These are phyloP conservation scores for Fusarium agapanthi DNA, from an alignment of 2,329 filamentous ascomycete species.

Conservation along the genomic window DNA sequence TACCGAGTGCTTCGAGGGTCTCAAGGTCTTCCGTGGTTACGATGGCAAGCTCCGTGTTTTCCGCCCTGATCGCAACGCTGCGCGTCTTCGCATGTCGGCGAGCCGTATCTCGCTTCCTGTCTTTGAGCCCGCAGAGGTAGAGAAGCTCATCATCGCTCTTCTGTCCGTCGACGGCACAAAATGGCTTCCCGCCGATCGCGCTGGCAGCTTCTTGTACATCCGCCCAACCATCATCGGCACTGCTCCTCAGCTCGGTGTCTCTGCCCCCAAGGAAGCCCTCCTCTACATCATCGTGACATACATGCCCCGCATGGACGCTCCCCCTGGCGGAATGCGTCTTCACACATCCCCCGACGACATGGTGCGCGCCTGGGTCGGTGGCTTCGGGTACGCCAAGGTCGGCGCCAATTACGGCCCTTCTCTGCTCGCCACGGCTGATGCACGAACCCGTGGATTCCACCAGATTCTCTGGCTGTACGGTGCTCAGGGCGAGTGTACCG, in stretches of 20 bases:
- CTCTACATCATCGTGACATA: constrained; percentile 81
- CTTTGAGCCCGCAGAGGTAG: constrained; percentile 75
- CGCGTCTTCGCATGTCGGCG: constrained; percentile 68
- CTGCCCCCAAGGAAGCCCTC: constrained; percentile 81
- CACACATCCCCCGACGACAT: constrained; percentile 83
- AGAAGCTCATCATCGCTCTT: constrained; percentile 77
- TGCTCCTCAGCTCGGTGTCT: constrained; percentile 81
- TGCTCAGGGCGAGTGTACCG: constrained; percentile 78
- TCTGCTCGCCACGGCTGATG: constrained; percentile 80
- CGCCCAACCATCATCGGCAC: constrained; percentile 89
- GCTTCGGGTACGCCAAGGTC: constrained; percentile 91
- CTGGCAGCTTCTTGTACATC: constrained; percentile 81
- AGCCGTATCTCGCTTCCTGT: constrained; percentile 76
- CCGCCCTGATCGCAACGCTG: constrained; percentile 77
- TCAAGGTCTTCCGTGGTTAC: constrained; percentile 81
- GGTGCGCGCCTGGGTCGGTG: constrained; percentile 91
- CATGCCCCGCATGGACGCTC: constrained; percentile 65
- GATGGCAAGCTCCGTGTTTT: constrained; percentile 80
- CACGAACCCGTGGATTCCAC: constrained; percentile 76
- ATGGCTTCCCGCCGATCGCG: constrained; percentile 77
- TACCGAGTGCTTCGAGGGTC: constrained; percentile 89
- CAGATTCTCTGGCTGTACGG: constrained; percentile 97
- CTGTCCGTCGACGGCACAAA: constrained; percentile 77
- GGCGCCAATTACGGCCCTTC: constrained; percentile 93
- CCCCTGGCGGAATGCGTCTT: constrained; percentile 71